These are phyloP conservation scores for Dioscorea cayenensis DNA, from an alignment of 116 monocot species.

Conservation along the genomic window DNA sequence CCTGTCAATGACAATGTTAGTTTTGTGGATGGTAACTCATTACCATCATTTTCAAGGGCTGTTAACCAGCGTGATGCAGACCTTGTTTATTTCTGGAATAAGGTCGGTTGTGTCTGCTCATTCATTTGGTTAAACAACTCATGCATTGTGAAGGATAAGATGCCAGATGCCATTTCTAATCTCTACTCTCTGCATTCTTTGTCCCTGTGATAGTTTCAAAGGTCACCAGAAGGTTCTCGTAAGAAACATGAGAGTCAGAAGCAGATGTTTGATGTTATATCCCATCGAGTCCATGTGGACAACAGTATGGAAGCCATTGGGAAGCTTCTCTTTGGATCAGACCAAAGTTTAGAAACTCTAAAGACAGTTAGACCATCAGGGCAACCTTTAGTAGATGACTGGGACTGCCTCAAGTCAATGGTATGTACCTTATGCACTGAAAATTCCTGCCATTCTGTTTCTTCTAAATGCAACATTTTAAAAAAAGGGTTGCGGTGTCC, in stretches of 20 bases:
- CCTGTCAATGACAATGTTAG: conserved; percentile 85
- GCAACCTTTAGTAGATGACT: conserved; percentile 40
- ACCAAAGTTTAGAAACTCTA: conserved; percentile 16
- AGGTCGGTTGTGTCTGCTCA: conserved; percentile 37
- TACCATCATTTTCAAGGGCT: conserved; percentile 38
- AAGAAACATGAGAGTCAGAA: conserved; percentile 26
- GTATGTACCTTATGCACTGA: conserved; percentile 7
- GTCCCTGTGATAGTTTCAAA: neutral
- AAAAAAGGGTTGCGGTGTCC: too few relatives aligned
- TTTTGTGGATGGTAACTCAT: conserved; percentile 56
- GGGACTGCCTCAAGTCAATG: conserved; percentile 50
- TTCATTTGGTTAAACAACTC: too few relatives aligned
- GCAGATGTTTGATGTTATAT: conserved; percentile 27
- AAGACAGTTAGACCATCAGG: conserved; percentile 24
- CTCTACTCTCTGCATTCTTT: neutral
- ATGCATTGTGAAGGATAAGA: too few relatives aligned
- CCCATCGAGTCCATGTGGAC: conserved; percentile 37
- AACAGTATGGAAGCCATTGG: conserved; percentile 32
- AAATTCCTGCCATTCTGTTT: neutral
- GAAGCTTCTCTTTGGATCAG: conserved; percentile 40
- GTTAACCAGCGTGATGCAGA: conserved; percentile 96
- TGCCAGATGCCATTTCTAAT: too few relatives aligned
- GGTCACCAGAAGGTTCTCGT: conserved; percentile 17
- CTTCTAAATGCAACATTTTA: too few relatives aligned
- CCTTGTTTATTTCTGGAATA: conserved; percentile 87